Evolutionary conservation across 1,284 basidiomycete genomes (phyloP).

Genomic region (Xerocomus amazonicus): DNA sequence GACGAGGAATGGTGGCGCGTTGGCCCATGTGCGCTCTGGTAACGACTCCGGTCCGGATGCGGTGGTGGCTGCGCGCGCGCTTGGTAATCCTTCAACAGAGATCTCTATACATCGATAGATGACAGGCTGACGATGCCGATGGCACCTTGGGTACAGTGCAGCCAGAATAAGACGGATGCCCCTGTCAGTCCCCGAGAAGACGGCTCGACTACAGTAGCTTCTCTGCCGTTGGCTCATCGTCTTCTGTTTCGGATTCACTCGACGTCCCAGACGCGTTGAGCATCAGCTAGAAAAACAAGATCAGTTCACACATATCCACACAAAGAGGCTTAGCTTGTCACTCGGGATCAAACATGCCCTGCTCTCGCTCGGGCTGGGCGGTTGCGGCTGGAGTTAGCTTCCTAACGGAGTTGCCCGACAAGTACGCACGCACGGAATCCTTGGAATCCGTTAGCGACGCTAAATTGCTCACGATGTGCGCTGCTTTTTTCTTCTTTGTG

Average conservation of each 20-base stretch:
- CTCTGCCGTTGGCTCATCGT: conserved; percentile 71
- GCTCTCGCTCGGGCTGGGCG: conserved; percentile 92
- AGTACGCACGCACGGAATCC: conserved; percentile 96
- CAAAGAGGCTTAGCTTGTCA: conserved; percentile 77
- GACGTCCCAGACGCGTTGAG: conserved; percentile 99
- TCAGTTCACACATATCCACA: no score
- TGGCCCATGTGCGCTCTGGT: no score
- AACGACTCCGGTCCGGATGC: no score
- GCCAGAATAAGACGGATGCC: conserved; percentile 86
- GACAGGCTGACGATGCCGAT: conserved; percentile 88
- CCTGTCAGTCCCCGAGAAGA: conserved; percentile 86
- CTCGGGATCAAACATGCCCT: conserved; percentile 90
- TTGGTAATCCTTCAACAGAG: no score
- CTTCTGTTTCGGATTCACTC: conserved; percentile 84
- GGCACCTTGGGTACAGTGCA: conserved; percentile 91
- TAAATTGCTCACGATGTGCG: conserved; percentile 96
- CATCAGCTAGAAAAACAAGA: no score
- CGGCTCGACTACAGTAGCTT: conserved; percentile 64
- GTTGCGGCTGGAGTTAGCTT: conserved; percentile 91
- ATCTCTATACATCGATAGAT: conserved; percentile 98
- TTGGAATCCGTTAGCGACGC: conserved; percentile 93
- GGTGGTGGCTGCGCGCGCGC: no score
- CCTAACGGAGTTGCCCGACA: conserved; percentile 93
- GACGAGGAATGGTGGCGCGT: no score
- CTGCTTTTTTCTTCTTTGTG: conserved; percentile 94